Conservation (phyloP, 768 basidiomycete species). For the Rhizopogon vesiculosus region DNA sequence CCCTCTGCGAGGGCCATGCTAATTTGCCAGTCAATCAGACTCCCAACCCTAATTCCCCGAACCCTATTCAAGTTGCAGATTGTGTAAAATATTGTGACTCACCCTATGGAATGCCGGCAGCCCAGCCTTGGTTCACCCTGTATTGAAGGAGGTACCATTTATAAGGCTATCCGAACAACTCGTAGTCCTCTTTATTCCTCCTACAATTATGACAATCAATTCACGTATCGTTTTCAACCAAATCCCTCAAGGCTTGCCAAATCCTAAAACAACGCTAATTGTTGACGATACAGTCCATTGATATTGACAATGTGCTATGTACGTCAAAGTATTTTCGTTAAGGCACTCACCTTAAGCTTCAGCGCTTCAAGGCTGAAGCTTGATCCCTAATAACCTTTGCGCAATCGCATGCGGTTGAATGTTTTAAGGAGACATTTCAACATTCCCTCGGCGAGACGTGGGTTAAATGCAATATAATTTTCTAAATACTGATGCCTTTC, state of each 20-base stretch:
- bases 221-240: constrained; percentile 33
- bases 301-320: constrained; percentile 40
- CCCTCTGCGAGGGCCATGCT: no score
- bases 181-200: background rate
- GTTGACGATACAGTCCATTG: constrained; percentile 42
- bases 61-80: no score
- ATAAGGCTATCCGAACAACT: background rate
- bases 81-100: no score
- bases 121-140: background rate
- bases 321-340: constrained; percentile 41
- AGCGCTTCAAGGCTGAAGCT: constrained; percentile 23
- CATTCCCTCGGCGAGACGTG: constrained; percentile 14
- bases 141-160: background rate
- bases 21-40: no score
- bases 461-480: background rate
- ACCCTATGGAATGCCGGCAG: background rate
- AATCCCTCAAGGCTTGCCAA: constrained; percentile 34
- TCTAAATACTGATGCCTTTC: no score
- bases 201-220: constrained; percentile 18
- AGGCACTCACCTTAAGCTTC: constrained; percentile 38
- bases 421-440: constrained; percentile 13
- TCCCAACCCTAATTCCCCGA: no score
- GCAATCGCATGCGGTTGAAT: constrained; percentile 32
- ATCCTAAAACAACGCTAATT: constrained; percentile 41
- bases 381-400: constrained; percentile 33